Evolutionary conservation across 2,329 filamentous ascomycete genomes (phyloP).

Genomic region (Neofusicoccum cordaticola): DNA sequence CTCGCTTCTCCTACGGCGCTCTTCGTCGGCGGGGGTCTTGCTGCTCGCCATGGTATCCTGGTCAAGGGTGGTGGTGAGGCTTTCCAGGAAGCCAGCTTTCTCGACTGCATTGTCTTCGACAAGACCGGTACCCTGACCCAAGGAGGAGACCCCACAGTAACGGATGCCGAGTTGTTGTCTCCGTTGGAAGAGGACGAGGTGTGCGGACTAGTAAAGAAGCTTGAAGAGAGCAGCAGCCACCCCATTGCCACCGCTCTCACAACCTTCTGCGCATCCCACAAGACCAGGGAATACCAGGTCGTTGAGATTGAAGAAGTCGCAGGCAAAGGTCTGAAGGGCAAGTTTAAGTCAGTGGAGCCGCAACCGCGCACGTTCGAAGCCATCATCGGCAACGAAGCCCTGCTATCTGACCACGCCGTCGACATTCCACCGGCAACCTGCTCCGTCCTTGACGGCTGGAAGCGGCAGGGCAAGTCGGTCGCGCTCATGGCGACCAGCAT

Average conservation of each 20-base stretch:
- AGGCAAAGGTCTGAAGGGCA: constrained; percentile 67
- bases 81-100: constrained; percentile 76
- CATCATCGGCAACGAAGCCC: constrained; percentile 68
- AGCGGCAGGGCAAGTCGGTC: constrained; percentile 41
- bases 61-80: constrained; percentile 83
- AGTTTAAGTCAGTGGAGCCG: constrained; percentile 38
- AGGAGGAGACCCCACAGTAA: constrained; percentile 68
- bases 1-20: constrained; percentile 82
- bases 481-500: constrained; percentile 35
- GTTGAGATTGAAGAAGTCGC: constrained; percentile 61
- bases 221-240: constrained; percentile 72
- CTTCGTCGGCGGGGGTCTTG: constrained; percentile 77
- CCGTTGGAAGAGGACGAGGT: constrained; percentile 36
- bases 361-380: constrained; percentile 41
- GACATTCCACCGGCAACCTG: constrained; percentile 24
- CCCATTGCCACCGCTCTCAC: constrained; percentile 71
- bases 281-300: constrained; percentile 22
- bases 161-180: constrained; percentile 46
- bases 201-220: constrained; percentile 56
- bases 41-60: constrained; percentile 75
- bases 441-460: constrained; percentile 37
- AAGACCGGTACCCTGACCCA: constrained; percentile 82
- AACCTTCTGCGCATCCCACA: constrained; percentile 53
- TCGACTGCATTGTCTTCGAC: constrained; percentile 81
- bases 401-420: constrained; percentile 53